These are phyloP conservation scores for Cinnamomum chago DNA, from an alignment of 164 flowering plant species.

Conservation along the genomic window DNA sequence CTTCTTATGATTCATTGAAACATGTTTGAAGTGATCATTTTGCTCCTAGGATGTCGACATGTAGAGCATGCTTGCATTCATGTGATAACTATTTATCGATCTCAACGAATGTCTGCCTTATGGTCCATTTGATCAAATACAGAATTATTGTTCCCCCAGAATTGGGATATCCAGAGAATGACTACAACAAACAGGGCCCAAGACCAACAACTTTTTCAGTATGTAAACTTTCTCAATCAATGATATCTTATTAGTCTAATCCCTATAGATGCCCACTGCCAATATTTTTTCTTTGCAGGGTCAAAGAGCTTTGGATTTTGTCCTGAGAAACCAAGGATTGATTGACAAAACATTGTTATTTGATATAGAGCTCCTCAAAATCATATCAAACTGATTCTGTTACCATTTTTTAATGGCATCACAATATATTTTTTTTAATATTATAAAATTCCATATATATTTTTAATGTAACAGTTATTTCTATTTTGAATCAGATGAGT, in stretches of 20 bases:
- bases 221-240: slow-evolving; percentile 1
- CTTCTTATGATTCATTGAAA: neutral
- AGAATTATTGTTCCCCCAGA: slow-evolving; percentile 98
- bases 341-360: slow-evolving; percentile 94
- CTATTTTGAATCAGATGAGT: too few species aligned
- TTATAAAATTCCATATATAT: too few species aligned
- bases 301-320: slow-evolving; percentile 91
- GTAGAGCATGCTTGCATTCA: neutral
- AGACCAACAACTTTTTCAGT: slow-evolving; percentile 93
- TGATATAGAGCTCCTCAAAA: slow-evolving; percentile 88
- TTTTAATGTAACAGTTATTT: too few species aligned
- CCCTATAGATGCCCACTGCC: neutral
- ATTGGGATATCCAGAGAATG: slow-evolving; percentile 90
- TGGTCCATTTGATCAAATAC: slow-evolving; percentile 33
- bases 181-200: slow-evolving; percentile 74
- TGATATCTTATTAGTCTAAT: neutral
- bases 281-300: slow-evolving; percentile 45
- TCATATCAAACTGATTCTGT: slow-evolving; percentile 45
- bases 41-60: neutral
- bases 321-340: slow-evolving; percentile 90
- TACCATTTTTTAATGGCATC: too few species aligned
- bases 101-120: slow-evolving; percentile 12
- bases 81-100: neutral
- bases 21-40: neutral
- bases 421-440: too few species aligned